A percentile compares a stretch with the other conserved stretches of the same genome.
These are phyloP conservation scores for Hyaloscypha hepaticicola DNA, from an alignment of 495 filamentous ascomycete genomes.

Conservation along the genomic window DNA sequence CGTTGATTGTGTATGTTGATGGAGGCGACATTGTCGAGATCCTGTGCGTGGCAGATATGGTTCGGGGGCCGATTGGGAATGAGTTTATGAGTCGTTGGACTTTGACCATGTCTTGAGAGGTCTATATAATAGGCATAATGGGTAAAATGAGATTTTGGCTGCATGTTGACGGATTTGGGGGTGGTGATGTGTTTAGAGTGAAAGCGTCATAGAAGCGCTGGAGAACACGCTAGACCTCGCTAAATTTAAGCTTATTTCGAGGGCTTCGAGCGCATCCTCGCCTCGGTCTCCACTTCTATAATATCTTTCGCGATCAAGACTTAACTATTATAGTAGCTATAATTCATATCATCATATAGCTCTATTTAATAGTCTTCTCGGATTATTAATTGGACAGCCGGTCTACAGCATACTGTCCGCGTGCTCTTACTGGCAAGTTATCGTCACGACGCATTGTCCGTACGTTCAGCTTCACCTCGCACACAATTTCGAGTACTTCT, in stretches of 20 bases:
- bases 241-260: constrained; percentile 7
- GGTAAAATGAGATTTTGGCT: neutral
- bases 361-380: no score
- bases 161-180: neutral
- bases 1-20: constrained; percentile 15
- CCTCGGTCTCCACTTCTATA: no score
- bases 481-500: no score
- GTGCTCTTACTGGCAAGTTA: no score
- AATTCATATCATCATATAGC: no score
- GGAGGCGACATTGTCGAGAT: neutral
- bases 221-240: neutral
- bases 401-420: no score
- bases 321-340: no score
- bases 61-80: neutral
- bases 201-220: neutral
- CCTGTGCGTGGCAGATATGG: neutral
- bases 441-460: no score
- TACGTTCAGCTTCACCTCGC: no score
- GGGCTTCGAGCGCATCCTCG: neutral
- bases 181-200: neutral
- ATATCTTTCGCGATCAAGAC: no score
- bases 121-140: neutral
- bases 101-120: neutral
- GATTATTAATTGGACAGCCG: no score
- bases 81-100: neutral